These are phyloP conservation scores for Talaromyces rugulosus DNA, from an alignment of 2,329 filamentous ascomycete species.

Conservation along the genomic window DNA sequence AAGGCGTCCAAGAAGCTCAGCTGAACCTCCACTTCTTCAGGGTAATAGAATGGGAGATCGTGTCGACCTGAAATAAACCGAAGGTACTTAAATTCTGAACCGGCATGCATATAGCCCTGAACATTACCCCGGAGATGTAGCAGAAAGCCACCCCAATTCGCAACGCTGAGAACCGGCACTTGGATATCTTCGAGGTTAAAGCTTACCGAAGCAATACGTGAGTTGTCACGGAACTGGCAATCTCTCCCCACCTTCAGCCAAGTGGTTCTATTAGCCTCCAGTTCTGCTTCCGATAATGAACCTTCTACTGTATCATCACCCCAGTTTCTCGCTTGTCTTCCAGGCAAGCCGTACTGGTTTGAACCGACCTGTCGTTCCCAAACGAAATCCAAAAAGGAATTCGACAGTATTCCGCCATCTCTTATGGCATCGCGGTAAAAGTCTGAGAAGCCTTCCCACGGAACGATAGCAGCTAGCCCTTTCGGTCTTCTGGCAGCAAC, in stretches of 20 bases:
- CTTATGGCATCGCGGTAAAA: conserved; percentile 56
- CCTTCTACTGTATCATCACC: conserved; percentile 22
- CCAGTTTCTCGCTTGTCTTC: conserved; percentile 17
- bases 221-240: not conserved
- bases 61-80: conserved; percentile 67
- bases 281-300: conserved; percentile 13
- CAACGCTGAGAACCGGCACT: not conserved
- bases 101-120: not conserved
- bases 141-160: conserved; percentile 1
- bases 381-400: conserved; percentile 60
- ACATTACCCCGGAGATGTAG: conserved; percentile 1
- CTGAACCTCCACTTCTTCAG: conserved; percentile 65
- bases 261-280: conserved; percentile 5
- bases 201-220: not conserved
- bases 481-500: conserved; percentile 51
- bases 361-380: conserved; percentile 50
- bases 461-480: conserved; percentile 49
- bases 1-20: conserved; percentile 67
- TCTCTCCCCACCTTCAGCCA: too few relatives aligned
- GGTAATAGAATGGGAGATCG: conserved; percentile 69
- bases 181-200: not conserved
- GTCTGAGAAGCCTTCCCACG: conserved; percentile 55
- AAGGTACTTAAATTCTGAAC: conserved; percentile 45
- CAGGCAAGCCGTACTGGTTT: conserved; percentile 10
- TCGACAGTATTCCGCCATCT: conserved; percentile 57